Base-by-base conservation (phyloP, 192 early-diverging fungal species). In the Entomortierella parvispora region DNA sequence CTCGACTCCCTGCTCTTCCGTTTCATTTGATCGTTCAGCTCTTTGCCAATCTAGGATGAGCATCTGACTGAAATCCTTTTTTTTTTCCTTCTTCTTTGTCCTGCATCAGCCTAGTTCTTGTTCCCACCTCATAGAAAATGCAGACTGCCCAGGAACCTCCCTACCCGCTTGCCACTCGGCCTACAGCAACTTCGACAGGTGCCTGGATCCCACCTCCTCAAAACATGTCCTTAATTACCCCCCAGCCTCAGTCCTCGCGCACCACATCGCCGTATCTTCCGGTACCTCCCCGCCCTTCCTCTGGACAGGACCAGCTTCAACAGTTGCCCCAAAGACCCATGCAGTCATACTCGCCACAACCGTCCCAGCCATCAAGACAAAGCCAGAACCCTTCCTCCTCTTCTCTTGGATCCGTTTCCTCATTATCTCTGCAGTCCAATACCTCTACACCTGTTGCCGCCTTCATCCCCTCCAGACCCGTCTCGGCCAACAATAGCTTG, bases 341-440 rank as follows among this genome's bases (percentile, higher is more conserved):
- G n/a, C 54, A 56, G 32, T 25, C 26, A 23, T 56, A 56, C 20
- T 56, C 32, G 54, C 37, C 37, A 40, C 62, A 37, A 28, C 66
- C 29, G 40, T 45, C 56, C 18, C 55, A 37, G 26, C 56, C 62
- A 3, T 20, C 48, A 2, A 10, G 32, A 34, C 63, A 61, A 18
- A 31, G 25, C n/a, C 55, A 59, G 4, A 68, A 56, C 54, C 29
- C 14, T 34, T 58, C 71, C 18, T 45, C 58, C 15, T 59, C 71
- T 10, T 75, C 71, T 14, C 28, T 48, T 9, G 50, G 50, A 14
- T 66, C 71, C 5, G 26, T 33, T 1, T 44, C 57, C 2, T 60
- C 71, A 11, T 56, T 58, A 51, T 53, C 65, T 2, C 17, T n/a
- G 18, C 71, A 74, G 28, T 53, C 63, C 49, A 65, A 67, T 52